Evolutionary conservation across 768 basidiomycete species (phyloP).

Genomic region (Amanita thiersii): DNA sequence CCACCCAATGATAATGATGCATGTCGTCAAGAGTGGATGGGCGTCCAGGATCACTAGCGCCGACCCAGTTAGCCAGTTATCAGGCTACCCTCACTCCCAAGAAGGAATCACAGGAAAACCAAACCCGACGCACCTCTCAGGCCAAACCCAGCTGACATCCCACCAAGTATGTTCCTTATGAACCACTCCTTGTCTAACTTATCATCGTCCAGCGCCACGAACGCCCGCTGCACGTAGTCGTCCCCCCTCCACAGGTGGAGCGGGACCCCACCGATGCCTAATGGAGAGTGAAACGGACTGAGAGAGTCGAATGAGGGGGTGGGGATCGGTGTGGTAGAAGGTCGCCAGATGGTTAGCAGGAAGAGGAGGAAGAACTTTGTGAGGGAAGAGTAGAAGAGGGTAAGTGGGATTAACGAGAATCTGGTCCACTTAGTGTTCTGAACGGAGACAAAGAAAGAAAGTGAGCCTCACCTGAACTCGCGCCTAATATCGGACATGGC

Average conservation of each 20-base stretch:
- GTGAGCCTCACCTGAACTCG: constrained; percentile 46
- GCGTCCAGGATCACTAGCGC: constrained; percentile 66
- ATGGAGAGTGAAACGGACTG: constrained; percentile 19
- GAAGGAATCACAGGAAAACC: neutral
- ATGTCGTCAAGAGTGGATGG: constrained; percentile 63
- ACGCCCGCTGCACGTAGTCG: constrained; percentile 28
- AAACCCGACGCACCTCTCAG: constrained; percentile 49
- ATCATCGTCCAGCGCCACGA: constrained; percentile 62
- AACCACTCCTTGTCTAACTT: constrained; percentile 78
- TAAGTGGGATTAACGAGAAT: constrained; percentile 69
- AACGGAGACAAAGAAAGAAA: neutral
- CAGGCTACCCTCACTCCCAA: neutral
- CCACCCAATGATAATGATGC: constrained; percentile 75
- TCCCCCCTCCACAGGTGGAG: constrained; percentile 18
- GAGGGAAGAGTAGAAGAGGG: constrained; percentile 74
- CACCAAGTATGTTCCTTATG: constrained; percentile 75
- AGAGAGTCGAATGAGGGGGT: constrained; percentile 18
- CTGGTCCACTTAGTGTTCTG: constrained; percentile 22
- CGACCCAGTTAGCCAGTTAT: neutral
- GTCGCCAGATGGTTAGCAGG: constrained; percentile 73
- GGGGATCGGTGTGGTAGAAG: constrained; percentile 24
- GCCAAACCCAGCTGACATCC: constrained; percentile 83
- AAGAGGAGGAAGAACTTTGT: constrained; percentile 82
- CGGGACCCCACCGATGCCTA: constrained; percentile 1
- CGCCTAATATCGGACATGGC: constrained; percentile 42